Evolutionary conservation across 2,329 filamentous ascomycete genomes (phyloP).

Genomic region (Colletotrichum sp.): DNA sequence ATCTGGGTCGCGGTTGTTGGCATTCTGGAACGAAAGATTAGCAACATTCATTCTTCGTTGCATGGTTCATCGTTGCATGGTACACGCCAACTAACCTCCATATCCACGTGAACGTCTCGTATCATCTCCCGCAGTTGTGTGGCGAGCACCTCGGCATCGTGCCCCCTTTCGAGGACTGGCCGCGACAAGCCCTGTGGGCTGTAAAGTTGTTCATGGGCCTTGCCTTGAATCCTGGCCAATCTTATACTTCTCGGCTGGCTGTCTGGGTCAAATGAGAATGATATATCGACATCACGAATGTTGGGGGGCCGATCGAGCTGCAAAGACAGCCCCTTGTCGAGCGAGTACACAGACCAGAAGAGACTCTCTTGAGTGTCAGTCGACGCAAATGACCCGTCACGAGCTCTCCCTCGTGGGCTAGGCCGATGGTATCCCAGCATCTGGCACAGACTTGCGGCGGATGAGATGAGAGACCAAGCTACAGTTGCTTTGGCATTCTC

Average conservation of each 20-base stretch:
- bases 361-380: slow-evolving; percentile 23
- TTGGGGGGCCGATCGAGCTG: slow-evolving; percentile 37
- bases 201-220: slow-evolving; percentile 37
- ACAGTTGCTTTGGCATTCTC: slow-evolving; percentile 34
- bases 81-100: not conserved
- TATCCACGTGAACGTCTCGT: not conserved
- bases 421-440: slow-evolving; percentile 36
- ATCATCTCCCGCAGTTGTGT: not conserved
- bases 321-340: slow-evolving; percentile 41
- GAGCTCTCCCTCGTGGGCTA: not conserved
- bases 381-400: not conserved
- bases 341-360: slow-evolving; percentile 39
- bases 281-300: slow-evolving; percentile 36
- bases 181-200: slow-evolving; percentile 24
- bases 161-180: not conserved
- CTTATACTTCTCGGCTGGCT: slow-evolving; percentile 23
- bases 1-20: not conserved
- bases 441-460: slow-evolving; percentile 36
- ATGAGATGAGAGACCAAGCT: slow-evolving; percentile 41
- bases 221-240: slow-evolving; percentile 31
- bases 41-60: not conserved
- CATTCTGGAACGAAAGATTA: not conserved
- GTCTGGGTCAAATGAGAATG: slow-evolving; percentile 19
- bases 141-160: not conserved
- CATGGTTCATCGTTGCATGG: not conserved